phyloP scores from a whole-genome alignment of 2,329 filamentous ascomycete species.

The Simplicillium aogashimaense region DNA sequence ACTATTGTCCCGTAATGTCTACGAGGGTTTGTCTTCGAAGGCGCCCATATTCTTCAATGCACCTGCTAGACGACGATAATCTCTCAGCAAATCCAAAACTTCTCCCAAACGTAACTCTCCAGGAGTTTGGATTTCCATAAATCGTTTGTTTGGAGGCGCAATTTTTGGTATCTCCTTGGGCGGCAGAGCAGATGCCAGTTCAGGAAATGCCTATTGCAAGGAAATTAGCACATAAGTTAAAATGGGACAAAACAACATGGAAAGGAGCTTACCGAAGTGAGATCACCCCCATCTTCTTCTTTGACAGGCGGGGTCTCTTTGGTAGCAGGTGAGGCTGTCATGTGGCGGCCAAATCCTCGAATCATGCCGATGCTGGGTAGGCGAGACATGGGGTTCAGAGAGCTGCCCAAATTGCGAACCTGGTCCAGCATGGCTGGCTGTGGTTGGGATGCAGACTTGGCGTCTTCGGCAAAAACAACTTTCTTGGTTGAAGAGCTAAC shows the following conservation, averaged over 20 bases:
- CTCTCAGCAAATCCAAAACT: slow-evolving; percentile 58
- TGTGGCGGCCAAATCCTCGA: slow-evolving; percentile 59
- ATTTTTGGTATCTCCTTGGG: slow-evolving; percentile 46
- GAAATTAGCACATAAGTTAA: neutral
- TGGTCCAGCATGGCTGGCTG: slow-evolving; percentile 62
- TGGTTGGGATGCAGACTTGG: slow-evolving; percentile 22
- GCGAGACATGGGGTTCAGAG: slow-evolving; percentile 73
- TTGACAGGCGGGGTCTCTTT: slow-evolving; percentile 26
- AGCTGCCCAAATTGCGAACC: slow-evolving; percentile 70
- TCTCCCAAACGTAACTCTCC: slow-evolving; percentile 65
- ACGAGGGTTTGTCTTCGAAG: slow-evolving; percentile 32
- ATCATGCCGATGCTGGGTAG: slow-evolving; percentile 66
- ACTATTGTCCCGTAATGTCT: too few relatives aligned
- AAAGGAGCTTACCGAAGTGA: slow-evolving; percentile 40
- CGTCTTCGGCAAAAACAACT: slow-evolving; percentile 38
- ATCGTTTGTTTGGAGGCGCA: slow-evolving; percentile 59
- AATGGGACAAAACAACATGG: neutral
- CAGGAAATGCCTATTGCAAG: slow-evolving; percentile 44
- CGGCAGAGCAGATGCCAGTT: slow-evolving; percentile 43
- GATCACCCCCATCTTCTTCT: slow-evolving; percentile 40
- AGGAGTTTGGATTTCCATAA: slow-evolving; percentile 62
- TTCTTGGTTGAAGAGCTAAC: slow-evolving; percentile 47
- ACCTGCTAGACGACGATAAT: slow-evolving; percentile 63
- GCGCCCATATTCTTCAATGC: slow-evolving; percentile 54
- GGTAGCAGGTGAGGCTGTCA: slow-evolving; percentile 28